Conservation (phyloP, 768 basidiomycete species). For the Collybia sordida region DNA sequence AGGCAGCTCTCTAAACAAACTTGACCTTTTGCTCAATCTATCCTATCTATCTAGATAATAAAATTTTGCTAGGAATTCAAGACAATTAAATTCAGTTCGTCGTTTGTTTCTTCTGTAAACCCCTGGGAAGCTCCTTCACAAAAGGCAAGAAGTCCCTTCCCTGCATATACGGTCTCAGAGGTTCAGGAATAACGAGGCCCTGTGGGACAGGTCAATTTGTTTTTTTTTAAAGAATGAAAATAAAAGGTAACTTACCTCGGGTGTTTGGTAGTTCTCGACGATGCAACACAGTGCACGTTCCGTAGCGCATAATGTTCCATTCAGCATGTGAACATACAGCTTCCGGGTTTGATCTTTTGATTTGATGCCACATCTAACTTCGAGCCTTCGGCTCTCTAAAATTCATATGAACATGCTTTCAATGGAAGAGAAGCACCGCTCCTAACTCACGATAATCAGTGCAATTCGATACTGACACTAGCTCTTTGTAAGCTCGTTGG, state of each 20-base stretch:
- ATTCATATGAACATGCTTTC: background rate
- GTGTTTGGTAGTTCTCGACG: conserved; percentile 98
- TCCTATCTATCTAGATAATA: background rate
- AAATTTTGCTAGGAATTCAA: background rate
- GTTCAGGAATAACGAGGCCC: conserved; percentile 91
- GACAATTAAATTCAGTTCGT: conserved; percentile 15
- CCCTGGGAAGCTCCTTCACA: conserved; percentile 80
- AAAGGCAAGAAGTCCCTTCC: conserved; percentile 89
- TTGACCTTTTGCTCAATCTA: too few species aligned
- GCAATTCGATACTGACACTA: conserved; percentile 97
- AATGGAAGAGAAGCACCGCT: conserved; percentile 27
- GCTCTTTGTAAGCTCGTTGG: conserved; percentile 94
- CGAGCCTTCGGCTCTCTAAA: conserved; percentile 87
- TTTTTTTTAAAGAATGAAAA: conserved; percentile 9
- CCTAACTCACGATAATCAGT: conserved; percentile 88
- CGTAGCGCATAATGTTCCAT: conserved; percentile 96
- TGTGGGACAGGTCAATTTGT: conserved; percentile 26
- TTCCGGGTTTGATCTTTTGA: conserved; percentile 87
- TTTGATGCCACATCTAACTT: conserved; percentile 92
- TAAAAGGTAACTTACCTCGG: conserved; percentile 60
- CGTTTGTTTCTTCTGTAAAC: conserved; percentile 68
- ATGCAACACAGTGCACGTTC: conserved; percentile 95
- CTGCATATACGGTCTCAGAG: conserved; percentile 92
- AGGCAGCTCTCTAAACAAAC: too few species aligned
- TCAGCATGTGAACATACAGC: conserved; percentile 98